A percentile compares a stretch with the other conserved stretches of the same genome.
Conservation (phyloP, 805 yeast species). For the Zygotorulaspora chibaensis region DNA sequence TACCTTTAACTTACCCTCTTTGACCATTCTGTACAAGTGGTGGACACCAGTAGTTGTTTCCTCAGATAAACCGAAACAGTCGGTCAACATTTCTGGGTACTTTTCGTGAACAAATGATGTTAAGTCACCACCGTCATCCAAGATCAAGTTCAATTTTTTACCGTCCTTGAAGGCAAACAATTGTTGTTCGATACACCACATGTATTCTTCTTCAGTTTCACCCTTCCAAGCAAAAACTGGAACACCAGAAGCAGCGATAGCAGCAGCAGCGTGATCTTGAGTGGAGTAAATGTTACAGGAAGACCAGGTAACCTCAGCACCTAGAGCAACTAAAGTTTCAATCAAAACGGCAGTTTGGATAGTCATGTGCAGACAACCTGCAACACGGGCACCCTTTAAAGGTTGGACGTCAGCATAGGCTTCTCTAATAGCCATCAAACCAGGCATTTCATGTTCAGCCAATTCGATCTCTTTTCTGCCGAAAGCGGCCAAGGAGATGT, state of each 20-base stretch:
- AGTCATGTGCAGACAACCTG: conserved; percentile 99
- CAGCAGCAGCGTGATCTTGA: conserved; percentile 99
- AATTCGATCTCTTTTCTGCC: conserved; percentile 99
- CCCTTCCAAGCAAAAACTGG: conserved; percentile 99
- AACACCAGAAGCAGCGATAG: conserved; percentile 98
- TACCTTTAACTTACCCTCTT: conserved; percentile 83
- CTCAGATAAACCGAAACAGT: conserved; percentile 93
- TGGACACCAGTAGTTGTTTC: conserved; percentile 99
- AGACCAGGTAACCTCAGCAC: conserved; percentile 99
- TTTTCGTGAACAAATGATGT: conserved; percentile 95
- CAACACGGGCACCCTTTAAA: conserved; percentile 96
- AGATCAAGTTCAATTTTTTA: conserved; percentile 90
- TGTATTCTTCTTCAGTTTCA: conserved; percentile 98
- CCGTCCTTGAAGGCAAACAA: conserved; percentile 95
- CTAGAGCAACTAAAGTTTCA: conserved; percentile 93
- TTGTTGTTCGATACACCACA: conserved; percentile 99
- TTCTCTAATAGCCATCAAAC: conserved; percentile 95
- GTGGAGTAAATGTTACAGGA: conserved; percentile 99
- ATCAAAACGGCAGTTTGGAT: conserved; percentile 98
- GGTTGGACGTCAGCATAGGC: conserved; percentile 91
- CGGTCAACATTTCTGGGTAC: conserved; percentile 95
- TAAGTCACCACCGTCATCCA: conserved; percentile 99
- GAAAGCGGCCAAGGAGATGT: conserved; percentile 96
- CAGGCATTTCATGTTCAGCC: conserved; percentile 99
- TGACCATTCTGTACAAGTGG: conserved; percentile 94